Evolutionary conservation across 768 basidiomycete genomes (phyloP).

Genomic region (Tubosaeta brunneosetosa): DNA sequence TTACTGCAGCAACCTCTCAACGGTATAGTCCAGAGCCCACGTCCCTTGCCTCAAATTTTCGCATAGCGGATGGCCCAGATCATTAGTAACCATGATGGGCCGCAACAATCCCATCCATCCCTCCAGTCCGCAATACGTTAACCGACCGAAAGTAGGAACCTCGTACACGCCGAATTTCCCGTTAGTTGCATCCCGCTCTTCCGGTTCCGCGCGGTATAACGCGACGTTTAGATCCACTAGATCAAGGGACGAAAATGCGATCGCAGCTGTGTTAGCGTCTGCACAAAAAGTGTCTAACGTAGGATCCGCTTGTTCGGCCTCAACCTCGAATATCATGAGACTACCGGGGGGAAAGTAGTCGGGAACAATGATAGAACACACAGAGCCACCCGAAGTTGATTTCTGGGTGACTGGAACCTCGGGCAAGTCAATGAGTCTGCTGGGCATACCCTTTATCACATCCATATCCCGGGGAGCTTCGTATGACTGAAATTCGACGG

Average conservation of each 20-base stretch:
- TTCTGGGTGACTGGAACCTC: constrained; percentile 57
- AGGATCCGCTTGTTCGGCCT: constrained; percentile 67
- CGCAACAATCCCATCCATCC: constrained; percentile 94
- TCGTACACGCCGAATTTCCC: constrained; percentile 81
- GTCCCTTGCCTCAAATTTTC: constrained; percentile 80
- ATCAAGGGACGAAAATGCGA: constrained; percentile 67
- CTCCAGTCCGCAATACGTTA: constrained; percentile 91
- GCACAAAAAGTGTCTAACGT: constrained; percentile 71
- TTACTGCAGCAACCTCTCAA: constrained; percentile 63
- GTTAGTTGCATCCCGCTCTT: constrained; percentile 84
- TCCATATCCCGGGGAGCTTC: constrained; percentile 45
- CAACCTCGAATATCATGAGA: constrained; percentile 88
- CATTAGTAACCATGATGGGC: constrained; percentile 83
- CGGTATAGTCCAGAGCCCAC: constrained; percentile 91
- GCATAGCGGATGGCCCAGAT: constrained; percentile 90
- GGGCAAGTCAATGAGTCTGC: constrained; percentile 60
- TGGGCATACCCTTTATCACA: constrained; percentile 66
- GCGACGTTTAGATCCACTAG: constrained; percentile 86
- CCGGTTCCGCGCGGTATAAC: constrained; percentile 83
- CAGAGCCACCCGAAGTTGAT: constrained; percentile 62
- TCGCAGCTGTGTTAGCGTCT: constrained; percentile 64
- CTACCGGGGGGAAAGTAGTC: constrained; percentile 94
- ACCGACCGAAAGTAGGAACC: constrained; percentile 65
- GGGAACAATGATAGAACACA: constrained; percentile 77
- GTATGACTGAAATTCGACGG: constrained; percentile 63